A percentile compares a stretch with the other conserved stretches of the same genome.
These are phyloP conservation scores for Protomyces inundatus DNA, from an alignment of 1,139 yeast species.

Conservation along the genomic window DNA sequence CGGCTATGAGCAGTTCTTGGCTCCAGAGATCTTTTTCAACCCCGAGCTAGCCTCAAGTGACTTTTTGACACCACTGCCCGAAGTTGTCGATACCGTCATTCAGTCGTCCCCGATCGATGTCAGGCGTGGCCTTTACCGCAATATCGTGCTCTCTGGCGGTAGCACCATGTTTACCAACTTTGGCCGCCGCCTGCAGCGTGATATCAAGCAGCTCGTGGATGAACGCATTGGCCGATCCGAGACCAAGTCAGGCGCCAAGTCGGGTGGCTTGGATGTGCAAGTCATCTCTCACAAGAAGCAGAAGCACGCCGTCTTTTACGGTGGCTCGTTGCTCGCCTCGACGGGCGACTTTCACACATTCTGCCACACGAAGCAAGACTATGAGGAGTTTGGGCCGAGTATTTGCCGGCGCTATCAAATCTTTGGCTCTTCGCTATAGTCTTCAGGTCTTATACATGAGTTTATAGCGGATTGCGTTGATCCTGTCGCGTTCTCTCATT, in stretches of 20 bases:
- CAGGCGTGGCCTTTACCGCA: conserved; percentile 74
- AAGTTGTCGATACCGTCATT: conserved; percentile 88
- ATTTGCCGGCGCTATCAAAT: conserved; percentile 59
- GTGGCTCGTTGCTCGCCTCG: conserved; percentile 94
- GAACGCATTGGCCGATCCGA: conserved; percentile 84
- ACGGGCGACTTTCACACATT: conserved; percentile 92
- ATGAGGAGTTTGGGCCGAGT: conserved; percentile 96
- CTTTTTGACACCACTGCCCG: conserved; percentile 90
- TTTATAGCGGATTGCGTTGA: too few species aligned
- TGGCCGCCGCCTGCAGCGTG: conserved; percentile 95
- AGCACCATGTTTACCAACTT: conserved; percentile 98
- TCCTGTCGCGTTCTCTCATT: too few species aligned
- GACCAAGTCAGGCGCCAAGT: conserved; percentile 63
- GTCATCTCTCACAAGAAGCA: conserved; percentile 97
- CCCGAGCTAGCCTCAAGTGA: conserved; percentile 96
- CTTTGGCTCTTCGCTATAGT: conserved; percentile 21
- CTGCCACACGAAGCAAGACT: conserved; percentile 94
- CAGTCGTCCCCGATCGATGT: conserved; percentile 97
- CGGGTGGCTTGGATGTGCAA: conserved; percentile 94
- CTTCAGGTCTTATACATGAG: neutral
- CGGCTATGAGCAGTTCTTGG: conserved; percentile 94
- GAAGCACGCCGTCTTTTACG: conserved; percentile 98
- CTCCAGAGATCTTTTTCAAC: conserved; percentile 96
- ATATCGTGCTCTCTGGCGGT: conserved; percentile 93
- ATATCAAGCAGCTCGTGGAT: conserved; percentile 77